phyloP scores from a whole-genome alignment of 2,329 filamentous ascomycete species.

The Allantophomopsis lycopodina region DNA sequence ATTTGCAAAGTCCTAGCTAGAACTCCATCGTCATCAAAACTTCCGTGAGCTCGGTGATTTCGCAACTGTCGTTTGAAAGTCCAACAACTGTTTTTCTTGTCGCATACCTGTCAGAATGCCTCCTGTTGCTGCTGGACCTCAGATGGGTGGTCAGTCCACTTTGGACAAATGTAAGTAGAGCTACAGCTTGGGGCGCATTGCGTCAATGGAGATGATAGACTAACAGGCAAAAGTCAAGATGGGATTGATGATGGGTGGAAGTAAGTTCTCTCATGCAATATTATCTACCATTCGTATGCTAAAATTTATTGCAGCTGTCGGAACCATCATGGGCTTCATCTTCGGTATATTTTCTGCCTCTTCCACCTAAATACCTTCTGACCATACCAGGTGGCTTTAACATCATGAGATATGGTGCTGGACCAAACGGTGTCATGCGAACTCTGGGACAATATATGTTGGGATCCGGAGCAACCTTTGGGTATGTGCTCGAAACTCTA shows the following conservation, averaged over 20 bases:
- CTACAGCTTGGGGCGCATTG: constrained; percentile 2
- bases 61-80: too few species aligned
- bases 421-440: constrained; percentile 84
- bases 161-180: constrained; percentile 52
- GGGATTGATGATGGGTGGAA: constrained; percentile 96
- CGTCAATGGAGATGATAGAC: neutral
- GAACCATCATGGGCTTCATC: constrained; percentile 93
- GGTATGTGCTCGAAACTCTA: constrained; percentile 39
- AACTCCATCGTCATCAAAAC: neutral
- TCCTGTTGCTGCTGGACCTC: constrained; percentile 32
- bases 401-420: constrained; percentile 89
- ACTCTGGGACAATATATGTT: constrained; percentile 96
- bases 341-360: constrained; percentile 48
- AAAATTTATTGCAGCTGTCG: constrained; percentile 58
- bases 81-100: too few species aligned
- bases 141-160: constrained; percentile 45
- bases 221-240: constrained; percentile 63
- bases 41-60: too few species aligned
- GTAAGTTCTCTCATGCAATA: constrained; percentile 40
- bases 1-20: neutral
- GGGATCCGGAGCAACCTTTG: constrained; percentile 88
- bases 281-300: constrained; percentile 13
- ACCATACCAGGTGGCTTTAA: constrained; percentile 61
- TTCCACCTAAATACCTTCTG: neutral
- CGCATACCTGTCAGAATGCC: constrained; percentile 15